Base-by-base conservation (phyloP, 371 early-diverging fungal genomes). In the Rhizopus stolonifer region DNA sequence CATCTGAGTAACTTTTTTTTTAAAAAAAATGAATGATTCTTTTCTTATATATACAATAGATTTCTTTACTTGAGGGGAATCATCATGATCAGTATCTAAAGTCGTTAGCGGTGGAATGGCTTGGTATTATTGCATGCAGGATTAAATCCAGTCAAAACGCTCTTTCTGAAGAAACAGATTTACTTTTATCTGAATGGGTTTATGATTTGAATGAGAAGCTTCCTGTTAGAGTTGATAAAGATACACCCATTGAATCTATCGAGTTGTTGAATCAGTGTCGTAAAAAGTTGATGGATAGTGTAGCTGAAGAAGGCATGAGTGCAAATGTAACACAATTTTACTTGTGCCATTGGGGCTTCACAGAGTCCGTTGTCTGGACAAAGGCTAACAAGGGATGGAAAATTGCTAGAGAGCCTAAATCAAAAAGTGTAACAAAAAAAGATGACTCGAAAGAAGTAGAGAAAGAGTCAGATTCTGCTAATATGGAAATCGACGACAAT, bases 81-180 rank as follows among this genome's bases (percentile, higher is more conserved):
- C 81, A 80, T 38, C 60, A 82, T 0, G 90, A 90, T 44, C 59
- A 69, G 1, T 68, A 72, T n/a, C 56, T 86, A 4, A 83, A 84
- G 45, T 62, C 77, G 0, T 60, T 94, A 52, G 90, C 92, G 4
- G 76, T 93, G 4, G 92, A 94, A 33, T 84, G 82, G 66, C 68
- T 91, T 1, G 93, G 92, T 0, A 72, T 62, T 4, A 79, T 90
- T 29, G 81, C 83, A 1, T 69, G 83, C 8, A 73, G 65, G 43
- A 73, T 86, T 38, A 80, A 80, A 46, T 53, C 54, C 0, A 60
- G 71, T 4, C 63, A 60, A 21, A 63, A 64, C 21, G 46, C 8
- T 18, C 26, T 67, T 0, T 38, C 64, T 4, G 68, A 64, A 8
- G 48, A 42, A 14, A 7, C 23, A 7, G 44, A 46, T 11, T 25